Conservation (phyloP, 1,284 basidiomycete genomes). For the Neotropicomus parvogracilis region DNA sequence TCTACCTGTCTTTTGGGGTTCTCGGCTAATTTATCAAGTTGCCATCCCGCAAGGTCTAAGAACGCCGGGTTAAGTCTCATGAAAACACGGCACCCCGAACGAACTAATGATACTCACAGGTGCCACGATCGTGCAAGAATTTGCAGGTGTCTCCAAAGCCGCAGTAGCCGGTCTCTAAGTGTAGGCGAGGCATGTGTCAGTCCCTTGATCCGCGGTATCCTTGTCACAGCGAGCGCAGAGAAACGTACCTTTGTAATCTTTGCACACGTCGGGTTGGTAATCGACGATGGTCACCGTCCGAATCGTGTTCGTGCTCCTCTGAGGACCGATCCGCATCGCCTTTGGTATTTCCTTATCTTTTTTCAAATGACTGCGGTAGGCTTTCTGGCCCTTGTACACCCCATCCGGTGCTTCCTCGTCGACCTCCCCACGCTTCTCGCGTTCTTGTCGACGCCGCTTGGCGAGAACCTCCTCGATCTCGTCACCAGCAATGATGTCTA, state of each 20-base stretch:
- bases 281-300: conserved; percentile 94
- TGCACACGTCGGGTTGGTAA: conserved; percentile 99
- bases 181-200: conserved; percentile 15
- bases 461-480: conserved; percentile 72
- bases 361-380: conserved; percentile 81
- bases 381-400: conserved; percentile 80
- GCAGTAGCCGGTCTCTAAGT: conserved; percentile 93
- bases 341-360: conserved; percentile 80
- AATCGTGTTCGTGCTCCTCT: conserved; percentile 81
- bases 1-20: conserved; percentile 59
- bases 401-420: conserved; percentile 77
- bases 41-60: conserved; percentile 95
- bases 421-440: conserved; percentile 50
- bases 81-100: conserved; percentile 3
- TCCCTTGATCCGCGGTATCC: conserved; percentile 16
- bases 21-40: conserved; percentile 85
- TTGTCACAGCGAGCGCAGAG: conserved; percentile 25
- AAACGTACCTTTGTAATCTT: conserved; percentile 90
- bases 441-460: conserved; percentile 56
- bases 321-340: conserved; percentile 87
- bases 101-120: conserved; percentile 52
- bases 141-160: conserved; percentile 99
- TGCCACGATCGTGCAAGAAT: conserved; percentile 86
- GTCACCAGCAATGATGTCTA: conserved; percentile 75
- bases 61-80: conserved; percentile 28